Conservation (phyloP, 2,329 filamentous ascomycete genomes). For the Fusarium napiforme region DNA sequence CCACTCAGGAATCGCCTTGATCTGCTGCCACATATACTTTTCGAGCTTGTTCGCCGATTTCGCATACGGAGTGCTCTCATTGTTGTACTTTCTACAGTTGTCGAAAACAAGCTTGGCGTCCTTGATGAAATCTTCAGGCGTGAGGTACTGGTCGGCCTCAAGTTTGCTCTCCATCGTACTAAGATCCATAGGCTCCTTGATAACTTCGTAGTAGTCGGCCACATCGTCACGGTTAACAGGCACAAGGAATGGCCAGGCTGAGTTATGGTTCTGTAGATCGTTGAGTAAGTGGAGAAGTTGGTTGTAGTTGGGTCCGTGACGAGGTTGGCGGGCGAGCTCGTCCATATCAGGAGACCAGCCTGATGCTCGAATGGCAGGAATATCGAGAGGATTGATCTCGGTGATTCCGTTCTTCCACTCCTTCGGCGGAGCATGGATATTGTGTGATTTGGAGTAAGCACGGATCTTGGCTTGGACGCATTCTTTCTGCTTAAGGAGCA, state of each 20-base stretch:
- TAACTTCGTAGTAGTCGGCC: conserved; percentile 98
- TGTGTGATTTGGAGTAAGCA: conserved; percentile 87
- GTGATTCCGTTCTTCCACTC: conserved; percentile 82
- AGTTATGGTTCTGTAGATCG: conserved; percentile 92
- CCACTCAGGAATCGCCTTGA: conserved; percentile 94
- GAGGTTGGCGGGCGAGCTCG: conserved; percentile 91
- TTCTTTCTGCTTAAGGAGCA: conserved; percentile 98
- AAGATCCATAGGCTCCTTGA: conserved; percentile 97
- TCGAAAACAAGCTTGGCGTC: conserved; percentile 92
- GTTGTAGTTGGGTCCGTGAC: conserved; percentile 96
- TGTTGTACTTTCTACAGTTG: conserved; percentile 97
- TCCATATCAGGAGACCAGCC: conserved; percentile 99
- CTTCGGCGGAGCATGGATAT: conserved; percentile 84
- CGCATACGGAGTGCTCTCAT: conserved; percentile 92
- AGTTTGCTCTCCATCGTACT: conserved; percentile 96
- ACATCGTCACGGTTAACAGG: conserved; percentile 97
- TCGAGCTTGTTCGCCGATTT: conserved; percentile 94
- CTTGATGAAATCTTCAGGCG: conserved; percentile 89
- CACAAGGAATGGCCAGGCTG: conserved; percentile 93
- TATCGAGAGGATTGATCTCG: conserved; percentile 85
- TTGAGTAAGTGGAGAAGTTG: conserved; percentile 92
- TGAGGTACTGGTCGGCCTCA: conserved; percentile 90
- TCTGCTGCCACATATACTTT: conserved; percentile 95
- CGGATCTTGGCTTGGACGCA: conserved; percentile 94
- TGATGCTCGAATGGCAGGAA: conserved; percentile 88